These are phyloP conservation scores for Cyclostephanos invisitatus DNA, from an alignment of 108 stramenopile genomes.

Conservation along the genomic window DNA sequence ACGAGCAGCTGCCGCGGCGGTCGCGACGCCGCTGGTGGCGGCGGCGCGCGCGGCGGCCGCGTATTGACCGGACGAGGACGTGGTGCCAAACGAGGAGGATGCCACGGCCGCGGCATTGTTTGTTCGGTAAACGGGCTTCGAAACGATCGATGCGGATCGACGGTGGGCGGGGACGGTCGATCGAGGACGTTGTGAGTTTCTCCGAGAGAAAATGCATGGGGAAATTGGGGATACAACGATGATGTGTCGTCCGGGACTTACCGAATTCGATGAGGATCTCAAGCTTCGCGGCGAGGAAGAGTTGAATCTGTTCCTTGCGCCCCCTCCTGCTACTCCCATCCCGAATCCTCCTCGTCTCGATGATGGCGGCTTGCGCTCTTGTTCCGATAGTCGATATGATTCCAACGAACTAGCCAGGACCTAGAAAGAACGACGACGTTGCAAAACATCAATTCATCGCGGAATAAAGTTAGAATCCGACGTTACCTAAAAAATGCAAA, in stretches of 20 bases:
- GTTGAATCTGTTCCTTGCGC: slow-evolving; percentile 32
- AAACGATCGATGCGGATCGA: background rate
- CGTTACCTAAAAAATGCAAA: background rate
- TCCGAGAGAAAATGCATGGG: background rate
- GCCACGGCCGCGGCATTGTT: slow-evolving; percentile 14
- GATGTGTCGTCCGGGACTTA: slow-evolving; percentile 16
- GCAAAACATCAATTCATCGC: background rate
- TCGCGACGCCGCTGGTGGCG: slow-evolving; percentile 25
- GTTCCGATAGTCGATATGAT: slow-evolving; percentile 55
- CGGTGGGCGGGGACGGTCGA: background rate
- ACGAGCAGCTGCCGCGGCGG: slow-evolving; percentile 20
- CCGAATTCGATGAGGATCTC: slow-evolving; percentile 37
- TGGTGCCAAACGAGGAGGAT: slow-evolving; percentile 4
- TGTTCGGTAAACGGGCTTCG: slow-evolving; percentile 30
- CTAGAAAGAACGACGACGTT: slow-evolving; percentile 8
- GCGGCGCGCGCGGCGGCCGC: slow-evolving; percentile 30
- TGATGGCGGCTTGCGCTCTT: slow-evolving; percentile 60
- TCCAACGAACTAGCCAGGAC: slow-evolving; percentile 68
- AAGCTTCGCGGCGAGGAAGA: slow-evolving; percentile 29
- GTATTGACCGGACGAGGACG: slow-evolving; percentile 22
- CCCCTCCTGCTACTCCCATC: background rate
- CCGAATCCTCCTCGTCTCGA: slow-evolving; percentile 22
- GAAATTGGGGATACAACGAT: background rate
- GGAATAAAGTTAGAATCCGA: background rate
- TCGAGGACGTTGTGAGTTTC: background rate